Evolutionary conservation across 2,329 filamentous ascomycete genomes (phyloP).

Genomic region (Grosmannia penicillata): DNA sequence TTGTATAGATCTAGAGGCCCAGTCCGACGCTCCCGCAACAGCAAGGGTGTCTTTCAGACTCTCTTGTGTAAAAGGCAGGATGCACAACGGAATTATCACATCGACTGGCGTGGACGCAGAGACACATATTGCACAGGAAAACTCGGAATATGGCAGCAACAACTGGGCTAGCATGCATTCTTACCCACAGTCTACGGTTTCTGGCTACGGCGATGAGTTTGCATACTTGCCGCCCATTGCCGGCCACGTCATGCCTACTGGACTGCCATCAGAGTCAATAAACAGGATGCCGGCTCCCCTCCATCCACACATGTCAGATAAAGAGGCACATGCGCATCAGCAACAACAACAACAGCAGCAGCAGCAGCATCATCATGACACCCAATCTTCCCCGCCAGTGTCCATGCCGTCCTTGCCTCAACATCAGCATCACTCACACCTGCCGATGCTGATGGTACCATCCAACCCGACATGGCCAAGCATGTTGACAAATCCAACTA

Average conservation of each 20-base stretch:
- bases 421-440: slow-evolving; percentile 20
- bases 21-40: neutral
- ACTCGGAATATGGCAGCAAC: slow-evolving; percentile 19
- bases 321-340: neutral
- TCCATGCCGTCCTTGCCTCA: too few relatives aligned
- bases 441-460: slow-evolving; percentile 60
- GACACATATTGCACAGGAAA: slow-evolving; percentile 28
- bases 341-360: neutral
- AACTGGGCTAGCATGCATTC: slow-evolving; percentile 42
- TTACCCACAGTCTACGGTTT: slow-evolving; percentile 56
- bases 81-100: slow-evolving; percentile 30
- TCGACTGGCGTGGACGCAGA: slow-evolving; percentile 31
- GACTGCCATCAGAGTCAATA: slow-evolving; percentile 36
- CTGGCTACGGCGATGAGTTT: slow-evolving; percentile 47
- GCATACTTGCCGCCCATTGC: slow-evolving; percentile 39
- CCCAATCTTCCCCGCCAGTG: too few relatives aligned
- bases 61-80: slow-evolving; percentile 8
- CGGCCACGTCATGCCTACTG: slow-evolving; percentile 28
- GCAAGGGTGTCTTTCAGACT: neutral
- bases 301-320: slow-evolving; percentile 3
- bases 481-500: slow-evolving; percentile 57
- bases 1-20: too few relatives aligned
- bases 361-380: too few relatives aligned
- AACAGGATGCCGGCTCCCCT: slow-evolving; percentile 39
- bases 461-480: slow-evolving; percentile 61